phyloP scores from a whole-genome alignment of 306 rosid species.

The Cucumis sativus region DNA sequence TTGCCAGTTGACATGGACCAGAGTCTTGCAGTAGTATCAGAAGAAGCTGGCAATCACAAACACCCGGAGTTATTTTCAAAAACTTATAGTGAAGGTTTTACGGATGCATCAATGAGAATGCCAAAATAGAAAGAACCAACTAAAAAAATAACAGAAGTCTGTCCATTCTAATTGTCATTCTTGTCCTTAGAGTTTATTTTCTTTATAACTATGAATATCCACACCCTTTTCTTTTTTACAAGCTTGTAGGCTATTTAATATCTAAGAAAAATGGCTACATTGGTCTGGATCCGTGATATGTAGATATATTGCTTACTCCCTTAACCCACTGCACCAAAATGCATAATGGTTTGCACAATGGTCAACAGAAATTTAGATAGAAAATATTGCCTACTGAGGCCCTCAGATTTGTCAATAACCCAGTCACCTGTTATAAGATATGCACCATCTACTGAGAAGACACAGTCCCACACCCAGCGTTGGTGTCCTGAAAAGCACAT shows the following conservation, averaged over 20 bases:
- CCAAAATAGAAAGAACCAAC: background rate
- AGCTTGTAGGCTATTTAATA: background rate
- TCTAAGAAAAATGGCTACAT: background rate
- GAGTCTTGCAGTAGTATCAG: conserved; percentile 90
- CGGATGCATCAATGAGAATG: background rate
- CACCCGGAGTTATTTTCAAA: background rate
- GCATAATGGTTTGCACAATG: background rate
- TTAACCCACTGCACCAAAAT: background rate
- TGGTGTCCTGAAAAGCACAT: conserved; percentile 54
- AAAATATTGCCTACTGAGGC: background rate
- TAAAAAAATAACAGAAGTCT: background rate
- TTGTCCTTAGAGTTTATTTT: background rate
- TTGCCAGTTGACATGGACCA: conserved; percentile 87
- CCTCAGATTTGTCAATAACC: conserved; percentile 4
- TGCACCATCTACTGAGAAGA: conserved; percentile 96
- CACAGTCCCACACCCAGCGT: conserved; percentile 99
- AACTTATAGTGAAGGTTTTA: background rate
- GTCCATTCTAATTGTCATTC: background rate
- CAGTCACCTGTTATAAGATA: conserved; percentile 83
- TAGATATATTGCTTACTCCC: background rate
- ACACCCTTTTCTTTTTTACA: background rate
- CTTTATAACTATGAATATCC: background rate
- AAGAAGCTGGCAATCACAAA: conserved; percentile 57
- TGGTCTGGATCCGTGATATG: background rate
- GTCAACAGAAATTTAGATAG: background rate